Percentiles rank a stretch among this genome's conserved stretches.
Evolutionary conservation across 371 early-diverging fungal genomes (phyloP).

Genomic region (Umbelopsis sp.): DNA sequence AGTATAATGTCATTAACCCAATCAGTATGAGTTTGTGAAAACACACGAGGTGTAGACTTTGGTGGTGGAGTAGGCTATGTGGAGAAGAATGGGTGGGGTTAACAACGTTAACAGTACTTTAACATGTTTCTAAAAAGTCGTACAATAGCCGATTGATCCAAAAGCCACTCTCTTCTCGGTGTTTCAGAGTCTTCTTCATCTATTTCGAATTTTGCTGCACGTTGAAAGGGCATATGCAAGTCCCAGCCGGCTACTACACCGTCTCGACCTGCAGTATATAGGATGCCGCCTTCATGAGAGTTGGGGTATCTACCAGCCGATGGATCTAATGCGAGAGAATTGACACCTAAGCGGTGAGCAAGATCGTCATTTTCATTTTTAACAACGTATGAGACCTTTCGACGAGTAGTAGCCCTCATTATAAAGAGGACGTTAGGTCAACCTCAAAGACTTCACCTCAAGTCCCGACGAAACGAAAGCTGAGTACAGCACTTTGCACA

Average conservation of each 20-base stretch:
- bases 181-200: neutral
- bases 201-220: constrained; percentile 22
- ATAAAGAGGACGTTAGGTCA: neutral
- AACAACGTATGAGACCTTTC: constrained; percentile 65
- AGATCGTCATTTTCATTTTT: constrained; percentile 51
- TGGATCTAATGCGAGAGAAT: constrained; percentile 73
- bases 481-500: neutral
- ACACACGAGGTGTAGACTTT: constrained; percentile 60
- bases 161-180: constrained; percentile 18
- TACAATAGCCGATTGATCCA: constrained; percentile 21
- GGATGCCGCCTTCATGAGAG: constrained; percentile 54
- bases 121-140: neutral
- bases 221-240: constrained; percentile 52
- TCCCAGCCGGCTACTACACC: constrained; percentile 90
- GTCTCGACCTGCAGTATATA: constrained; percentile 92
- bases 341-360: constrained; percentile 76
- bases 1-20: constrained; percentile 96
- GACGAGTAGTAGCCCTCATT: constrained; percentile 52
- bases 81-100: neutral
- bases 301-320: constrained; percentile 21
- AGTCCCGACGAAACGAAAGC: neutral
- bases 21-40: constrained; percentile 88
- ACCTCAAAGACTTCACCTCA: neutral
- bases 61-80: neutral
- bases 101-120: neutral